A percentile compares a stretch with the other conserved stretches of the same genome.
These are phyloP conservation scores for sorghum (Sorghum bicolor) DNA, from an alignment of 176 grass and related monocot genomes.

Conservation along the genomic window DNA sequence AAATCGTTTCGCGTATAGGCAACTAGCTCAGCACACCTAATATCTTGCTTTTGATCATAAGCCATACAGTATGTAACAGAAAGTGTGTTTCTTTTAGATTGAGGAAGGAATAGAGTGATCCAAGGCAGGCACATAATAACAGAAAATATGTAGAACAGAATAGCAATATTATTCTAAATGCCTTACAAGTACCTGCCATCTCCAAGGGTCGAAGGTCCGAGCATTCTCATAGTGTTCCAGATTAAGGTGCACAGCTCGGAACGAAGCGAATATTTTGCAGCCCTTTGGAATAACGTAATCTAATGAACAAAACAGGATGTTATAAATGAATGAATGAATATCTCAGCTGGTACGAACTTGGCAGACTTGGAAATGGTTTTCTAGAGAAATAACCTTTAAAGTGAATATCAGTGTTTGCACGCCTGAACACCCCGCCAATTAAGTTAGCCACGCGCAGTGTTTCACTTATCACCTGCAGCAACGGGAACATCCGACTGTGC, in stretches of 20 bases:
- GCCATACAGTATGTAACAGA: background rate
- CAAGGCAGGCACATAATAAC: background rate
- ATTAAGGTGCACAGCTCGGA: constrained; percentile 89
- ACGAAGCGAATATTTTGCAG: constrained; percentile 90
- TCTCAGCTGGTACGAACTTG: background rate
- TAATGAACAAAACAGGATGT: constrained; percentile 26
- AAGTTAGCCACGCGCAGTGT: constrained; percentile 96
- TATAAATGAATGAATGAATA: constrained; percentile 11
- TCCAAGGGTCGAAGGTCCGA: constrained; percentile 81
- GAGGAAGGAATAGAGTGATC: background rate
- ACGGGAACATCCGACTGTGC: background rate
- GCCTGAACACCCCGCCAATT: constrained; percentile 88
- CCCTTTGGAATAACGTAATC: constrained; percentile 93
- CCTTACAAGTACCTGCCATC: constrained; percentile 60
- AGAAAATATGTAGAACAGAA: background rate
- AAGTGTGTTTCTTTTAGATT: background rate
- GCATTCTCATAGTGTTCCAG: constrained; percentile 76
- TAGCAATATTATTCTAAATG: background rate
- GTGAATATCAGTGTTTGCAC: constrained; percentile 78
- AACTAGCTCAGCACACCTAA: background rate
- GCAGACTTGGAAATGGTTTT: background rate
- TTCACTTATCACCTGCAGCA: constrained; percentile 85
- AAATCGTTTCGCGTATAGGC: background rate
- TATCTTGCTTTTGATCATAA: constrained; percentile 20
- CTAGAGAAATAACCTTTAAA: constrained; percentile 66